Evolutionary conservation across 192 early-diverging fungal genomes (phyloP), one percentile per base, ranked within the genome.

Genomic region (Coemansia sp.): DNA sequence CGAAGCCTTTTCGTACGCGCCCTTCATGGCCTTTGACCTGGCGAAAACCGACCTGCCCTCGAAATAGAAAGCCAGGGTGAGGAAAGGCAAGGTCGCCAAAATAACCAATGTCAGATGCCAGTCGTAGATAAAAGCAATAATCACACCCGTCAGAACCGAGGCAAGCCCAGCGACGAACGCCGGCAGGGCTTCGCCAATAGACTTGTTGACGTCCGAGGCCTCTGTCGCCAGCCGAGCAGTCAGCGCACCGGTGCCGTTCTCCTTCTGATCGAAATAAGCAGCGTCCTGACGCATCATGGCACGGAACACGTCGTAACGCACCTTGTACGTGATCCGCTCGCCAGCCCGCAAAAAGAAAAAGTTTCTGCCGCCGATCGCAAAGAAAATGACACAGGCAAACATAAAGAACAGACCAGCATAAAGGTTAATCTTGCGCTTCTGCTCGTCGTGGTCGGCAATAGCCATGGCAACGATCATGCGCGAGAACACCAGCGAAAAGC

Each of bases 91-190:
- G 4, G 85, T 85, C 9, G 76, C 76, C 32, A 92, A 56, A 67
- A 90, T 84, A 20, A 98, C 91, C 56, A 96, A 70, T 7, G 95
- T 92, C 65, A 98, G 78, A 41, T 90, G 85, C 95, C 95, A 97
- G 55, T 88, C 87, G 37, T 86, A 71, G 2, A 64, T 43, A 69
- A 98, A 95, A 5, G 95, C 89, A 68, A 97, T 83, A 8, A 72
- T 36, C 2, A 92, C 36, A 37, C 86, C 86, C 5, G 81, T 68
- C 3, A 72, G 28, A 18, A 87, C 37, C 5, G 70, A 78, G 11
- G 72, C 55, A 11, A 59, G 6, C 12, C 69, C 74, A 0, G 62
- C 63, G 9, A 79, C 35, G 45, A 86, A 72, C 4, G 74, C 73
- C 6, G 73, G 69, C n/a, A 76, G 48, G 6, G 74, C 69, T 59